phyloP scores from a whole-genome alignment of 768 basidiomycete genomes.

The Auricularia cornea region DNA sequence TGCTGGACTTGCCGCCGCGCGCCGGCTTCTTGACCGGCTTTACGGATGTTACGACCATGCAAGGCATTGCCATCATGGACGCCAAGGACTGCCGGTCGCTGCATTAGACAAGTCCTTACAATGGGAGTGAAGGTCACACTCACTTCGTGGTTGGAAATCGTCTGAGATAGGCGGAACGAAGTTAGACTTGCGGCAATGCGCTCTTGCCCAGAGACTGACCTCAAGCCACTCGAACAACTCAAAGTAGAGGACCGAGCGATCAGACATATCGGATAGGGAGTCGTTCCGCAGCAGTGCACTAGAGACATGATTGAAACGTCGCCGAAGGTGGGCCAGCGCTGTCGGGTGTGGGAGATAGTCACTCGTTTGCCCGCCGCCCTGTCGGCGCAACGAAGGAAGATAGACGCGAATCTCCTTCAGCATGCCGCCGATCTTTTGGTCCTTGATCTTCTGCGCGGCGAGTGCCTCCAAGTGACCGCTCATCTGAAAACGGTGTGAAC shows the following conservation, averaged over 20 bases:
- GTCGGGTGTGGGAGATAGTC: constrained; percentile 93
- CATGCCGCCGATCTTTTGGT: constrained; percentile 61
- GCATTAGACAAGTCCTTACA: neutral
- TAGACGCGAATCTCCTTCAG: constrained; percentile 69
- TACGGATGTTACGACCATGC: constrained; percentile 73
- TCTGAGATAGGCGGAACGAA: constrained; percentile 36
- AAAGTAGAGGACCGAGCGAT: constrained; percentile 75
- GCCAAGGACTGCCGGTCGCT: constrained; percentile 41
- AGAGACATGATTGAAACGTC: constrained; percentile 83
- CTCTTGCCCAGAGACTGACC: constrained; percentile 33
- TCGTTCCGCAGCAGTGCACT: constrained; percentile 84
- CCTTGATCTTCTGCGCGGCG: constrained; percentile 62
- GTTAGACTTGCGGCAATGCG: neutral
- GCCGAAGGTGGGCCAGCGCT: constrained; percentile 80
- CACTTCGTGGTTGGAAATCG: constrained; percentile 83
- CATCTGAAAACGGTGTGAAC: constrained; percentile 35
- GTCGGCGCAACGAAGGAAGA: constrained; percentile 71
- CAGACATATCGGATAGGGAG: constrained; percentile 90
- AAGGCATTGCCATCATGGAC: constrained; percentile 96
- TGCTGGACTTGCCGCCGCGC: constrained; percentile 36
- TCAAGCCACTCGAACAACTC: constrained; percentile 90
- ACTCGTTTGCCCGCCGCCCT: constrained; percentile 68
- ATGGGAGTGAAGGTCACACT: neutral
- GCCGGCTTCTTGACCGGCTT: constrained; percentile 48
- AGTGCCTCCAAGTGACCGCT: constrained; percentile 75